Conservation (phyloP, 495 filamentous ascomycete genomes). For the Chlorociboria aeruginascens region DNA sequence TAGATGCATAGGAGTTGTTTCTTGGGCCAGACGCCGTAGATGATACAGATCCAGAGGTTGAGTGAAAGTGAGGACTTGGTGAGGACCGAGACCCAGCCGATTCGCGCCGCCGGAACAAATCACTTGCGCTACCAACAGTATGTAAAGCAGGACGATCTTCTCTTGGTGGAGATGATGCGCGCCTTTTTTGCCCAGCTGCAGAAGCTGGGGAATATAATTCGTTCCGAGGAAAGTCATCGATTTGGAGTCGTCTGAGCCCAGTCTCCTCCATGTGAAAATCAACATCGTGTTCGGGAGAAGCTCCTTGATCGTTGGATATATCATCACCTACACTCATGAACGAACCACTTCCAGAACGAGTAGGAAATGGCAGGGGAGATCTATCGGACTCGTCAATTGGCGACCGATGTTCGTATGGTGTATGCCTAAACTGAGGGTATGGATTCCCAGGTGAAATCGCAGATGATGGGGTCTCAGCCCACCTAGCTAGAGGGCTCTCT, state of each 20-base stretch:
- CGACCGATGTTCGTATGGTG: slow-evolving; percentile 37
- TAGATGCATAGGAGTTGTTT: slow-evolving; percentile 66
- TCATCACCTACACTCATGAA: slow-evolving; percentile 17
- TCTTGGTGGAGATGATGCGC: slow-evolving; percentile 69
- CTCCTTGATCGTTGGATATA: slow-evolving; percentile 36
- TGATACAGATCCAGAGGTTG: slow-evolving; percentile 56
- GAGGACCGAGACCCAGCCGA: slow-evolving; percentile 40
- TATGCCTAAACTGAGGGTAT: slow-evolving; percentile 9
- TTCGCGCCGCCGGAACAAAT: slow-evolving; percentile 55
- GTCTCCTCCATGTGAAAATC: slow-evolving; percentile 61
- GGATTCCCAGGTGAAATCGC: slow-evolving; percentile 37
- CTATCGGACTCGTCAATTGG: slow-evolving; percentile 38
- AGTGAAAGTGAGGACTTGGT: slow-evolving; percentile 46
- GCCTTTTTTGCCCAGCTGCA: slow-evolving; percentile 55
- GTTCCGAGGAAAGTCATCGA: slow-evolving; percentile 43
- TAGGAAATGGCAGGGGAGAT: slow-evolving; percentile 31
- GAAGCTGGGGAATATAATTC: slow-evolving; percentile 30
- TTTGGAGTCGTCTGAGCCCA: slow-evolving; percentile 43
- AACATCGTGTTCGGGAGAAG: slow-evolving; percentile 39
- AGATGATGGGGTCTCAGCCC: slow-evolving; percentile 32
- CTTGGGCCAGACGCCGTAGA: slow-evolving; percentile 61
- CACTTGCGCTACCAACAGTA: slow-evolving; percentile 43
- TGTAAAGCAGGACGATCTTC: slow-evolving; percentile 52
- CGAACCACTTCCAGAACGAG: slow-evolving; percentile 23
- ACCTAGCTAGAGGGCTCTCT: slow-evolving; percentile 31